Percentiles rank a stretch among this genome's conserved stretches.
Conservation (phyloP, 345 rosid genomes). For the Aquilaria sinensis region DNA sequence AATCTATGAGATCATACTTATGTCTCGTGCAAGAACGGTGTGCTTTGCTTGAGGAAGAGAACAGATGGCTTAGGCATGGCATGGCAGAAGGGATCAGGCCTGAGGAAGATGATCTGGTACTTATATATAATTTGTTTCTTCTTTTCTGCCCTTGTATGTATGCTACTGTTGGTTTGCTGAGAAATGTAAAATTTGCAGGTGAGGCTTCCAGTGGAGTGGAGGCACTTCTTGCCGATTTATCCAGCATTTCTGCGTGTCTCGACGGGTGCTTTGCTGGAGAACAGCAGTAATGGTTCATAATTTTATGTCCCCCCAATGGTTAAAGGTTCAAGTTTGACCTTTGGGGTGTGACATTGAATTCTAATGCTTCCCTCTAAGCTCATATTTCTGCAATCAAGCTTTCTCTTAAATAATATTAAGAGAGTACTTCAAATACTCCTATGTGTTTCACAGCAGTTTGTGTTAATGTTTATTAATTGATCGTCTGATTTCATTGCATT, state of each 20-base stretch:
- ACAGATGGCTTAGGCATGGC: constrained; percentile 79
- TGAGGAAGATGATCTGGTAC: constrained; percentile 95
- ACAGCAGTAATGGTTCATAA: not conserved
- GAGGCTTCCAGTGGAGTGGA: constrained; percentile 96
- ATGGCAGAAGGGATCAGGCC: constrained; percentile 61
- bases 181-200: constrained; percentile 32
- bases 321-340: too few species aligned
- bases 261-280: constrained; percentile 37
- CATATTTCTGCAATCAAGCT: too few species aligned
- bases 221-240: constrained; percentile 46
- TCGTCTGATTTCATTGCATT: too few species aligned
- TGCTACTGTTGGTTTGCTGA: not conserved
- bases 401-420: too few species aligned
- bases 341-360: too few species aligned
- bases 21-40: constrained; percentile 76
- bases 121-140: not conserved
- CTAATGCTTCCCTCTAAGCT: too few species aligned
- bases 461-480: too few species aligned
- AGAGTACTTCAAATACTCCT: too few species aligned
- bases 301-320: too few species aligned
- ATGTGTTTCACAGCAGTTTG: too few species aligned
- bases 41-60: constrained; percentile 74
- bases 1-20: constrained; percentile 61
- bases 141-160: not conserved
- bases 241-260: constrained; percentile 32